Base-by-base conservation (phyloP, 352 stramenopile species). In the Globisporangium recalcitrans region DNA sequence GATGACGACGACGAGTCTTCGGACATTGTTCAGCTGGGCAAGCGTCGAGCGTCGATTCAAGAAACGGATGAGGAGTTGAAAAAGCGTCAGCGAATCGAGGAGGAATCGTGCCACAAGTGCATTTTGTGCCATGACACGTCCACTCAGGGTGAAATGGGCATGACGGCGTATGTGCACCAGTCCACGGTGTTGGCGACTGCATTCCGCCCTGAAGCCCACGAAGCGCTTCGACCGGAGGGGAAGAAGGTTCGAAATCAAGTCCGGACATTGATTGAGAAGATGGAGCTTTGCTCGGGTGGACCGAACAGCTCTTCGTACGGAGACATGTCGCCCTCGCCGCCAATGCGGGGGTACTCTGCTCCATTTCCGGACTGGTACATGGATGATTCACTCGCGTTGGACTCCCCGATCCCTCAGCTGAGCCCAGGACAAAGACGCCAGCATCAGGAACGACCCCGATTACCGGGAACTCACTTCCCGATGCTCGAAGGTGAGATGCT, bases 71-170 rank as follows among this genome's bases (percentile, higher is more conserved):
- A 80, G 0, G 59, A 72, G 29, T 36, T 64, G 13, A 77, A 67
- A 19, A 91, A 91, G 67, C 71, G 71, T 14, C 76, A 75, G 34
- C 80, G 85, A 60, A 36, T 77, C 16, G 67, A 72, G 6, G 77
- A 70, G 11, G 70, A 85, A n/a, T 32, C 46, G 11, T 71, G 68
- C 34, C 78, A 75, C 70, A 91, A 88, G 60, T 95, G 87, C 54
- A 95, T 95, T 38, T 70, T 95, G 27, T 95, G 87, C 47, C 87
- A 95, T 63, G 87, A 95, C 54, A 87, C 68, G 16, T 84, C 80
- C n/a, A 77, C 63, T 26, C 80, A 88, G 60, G 77, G 77, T n/a
- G 83, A 94, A 59, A 92, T 95, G 83, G 85, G 87, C 24, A 83
- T 93, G 62, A 82, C 80, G 14, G 87, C 85, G 6, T 91, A 93